Percentiles rank a stretch among this genome's conserved stretches.
These are phyloP conservation scores for Exophiala aquamarina DNA, from an alignment of 2,329 filamentous ascomycete species.

Conservation along the genomic window DNA sequence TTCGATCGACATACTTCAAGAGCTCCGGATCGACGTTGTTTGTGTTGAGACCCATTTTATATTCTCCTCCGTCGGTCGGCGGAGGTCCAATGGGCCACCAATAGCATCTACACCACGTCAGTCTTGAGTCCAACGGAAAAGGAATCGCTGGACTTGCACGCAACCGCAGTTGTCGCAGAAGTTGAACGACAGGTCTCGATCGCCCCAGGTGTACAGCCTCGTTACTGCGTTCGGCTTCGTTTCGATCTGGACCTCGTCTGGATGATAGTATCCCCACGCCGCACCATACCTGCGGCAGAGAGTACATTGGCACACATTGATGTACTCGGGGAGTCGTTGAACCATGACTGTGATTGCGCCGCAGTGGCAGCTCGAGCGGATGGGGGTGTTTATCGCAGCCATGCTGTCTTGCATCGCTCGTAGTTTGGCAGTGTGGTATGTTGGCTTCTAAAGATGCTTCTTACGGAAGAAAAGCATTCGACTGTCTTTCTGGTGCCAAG, in stretches of 20 bases:
- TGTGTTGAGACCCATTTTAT: conserved; percentile 12
- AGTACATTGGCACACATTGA: conserved; percentile 31
- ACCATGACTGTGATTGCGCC: conserved; percentile 30
- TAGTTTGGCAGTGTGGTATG: too few species aligned
- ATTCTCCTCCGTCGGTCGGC: conserved; percentile 3
- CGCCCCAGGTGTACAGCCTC: conserved; percentile 18
- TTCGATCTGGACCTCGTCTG: conserved; percentile 29
- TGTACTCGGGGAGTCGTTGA: conserved; percentile 25
- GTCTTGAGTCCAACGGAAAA: background rate
- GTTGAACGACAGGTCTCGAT: conserved; percentile 19
- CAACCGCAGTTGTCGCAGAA: conserved; percentile 21
- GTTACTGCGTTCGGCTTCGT: conserved; percentile 8
- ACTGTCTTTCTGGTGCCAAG: too few species aligned
- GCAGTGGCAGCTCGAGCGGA: conserved; percentile 29
- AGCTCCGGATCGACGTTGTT: conserved; percentile 13
- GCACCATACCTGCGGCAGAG: conserved; percentile 34
- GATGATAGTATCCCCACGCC: conserved; percentile 33
- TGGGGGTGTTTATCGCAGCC: too few species aligned
- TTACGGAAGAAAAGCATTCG: too few species aligned
- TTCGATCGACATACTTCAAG: conserved; percentile 10
- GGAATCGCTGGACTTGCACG: conserved; percentile 13
- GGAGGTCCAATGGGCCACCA: conserved; percentile 2
- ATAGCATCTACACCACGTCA: conserved; percentile 7
- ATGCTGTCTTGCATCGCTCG: too few species aligned
- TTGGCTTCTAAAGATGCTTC: too few species aligned